Conservation (phyloP, 768 basidiomycete genomes). For the Xerocomellus chrysenteron region DNA sequence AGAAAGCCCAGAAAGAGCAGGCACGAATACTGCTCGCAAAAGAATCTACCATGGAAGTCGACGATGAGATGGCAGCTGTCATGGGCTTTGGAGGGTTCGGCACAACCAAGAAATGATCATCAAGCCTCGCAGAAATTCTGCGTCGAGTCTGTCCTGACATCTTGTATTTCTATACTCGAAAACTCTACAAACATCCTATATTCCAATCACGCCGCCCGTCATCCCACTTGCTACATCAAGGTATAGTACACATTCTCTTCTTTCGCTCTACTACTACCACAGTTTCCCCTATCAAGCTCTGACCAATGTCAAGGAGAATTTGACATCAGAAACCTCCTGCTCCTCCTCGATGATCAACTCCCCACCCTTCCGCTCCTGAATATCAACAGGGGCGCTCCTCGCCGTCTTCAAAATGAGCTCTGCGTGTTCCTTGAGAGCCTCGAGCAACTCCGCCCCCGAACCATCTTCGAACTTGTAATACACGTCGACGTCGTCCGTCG, state of each 20-base stretch:
- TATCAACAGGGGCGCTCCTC: slow-evolving; percentile 65
- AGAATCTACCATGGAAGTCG: slow-evolving; percentile 45
- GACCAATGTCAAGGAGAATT: slow-evolving; percentile 71
- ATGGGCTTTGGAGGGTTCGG: slow-evolving; percentile 96
- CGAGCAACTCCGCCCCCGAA: slow-evolving; percentile 58
- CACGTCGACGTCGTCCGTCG: slow-evolving; percentile 90
- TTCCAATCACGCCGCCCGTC: neutral
- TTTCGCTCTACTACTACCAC: neutral
- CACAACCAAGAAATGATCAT: slow-evolving; percentile 71
- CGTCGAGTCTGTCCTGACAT: slow-evolving; percentile 12
- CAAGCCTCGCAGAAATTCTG: neutral
- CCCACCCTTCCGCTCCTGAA: slow-evolving; percentile 49
- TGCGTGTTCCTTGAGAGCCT: slow-evolving; percentile 62
- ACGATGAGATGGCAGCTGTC: slow-evolving; percentile 69
- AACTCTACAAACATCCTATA: slow-evolving; percentile 1
- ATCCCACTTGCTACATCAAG: slow-evolving; percentile 4
- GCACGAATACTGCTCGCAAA: slow-evolving; percentile 64
- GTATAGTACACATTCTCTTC: slow-evolving; percentile 22
- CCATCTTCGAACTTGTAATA: slow-evolving; percentile 81
- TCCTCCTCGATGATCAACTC: slow-evolving; percentile 76
- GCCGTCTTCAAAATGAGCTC: slow-evolving; percentile 75
- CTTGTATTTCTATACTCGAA: slow-evolving; percentile 13
- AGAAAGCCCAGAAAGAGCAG: slow-evolving; percentile 76
- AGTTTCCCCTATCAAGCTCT: slow-evolving; percentile 23
- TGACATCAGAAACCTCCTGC: slow-evolving; percentile 79